A percentile compares a stretch with the other conserved stretches of the same genome.
phyloP scores from a whole-genome alignment of 2,329 filamentous ascomycete species.

The Coniella lustricola region DNA sequence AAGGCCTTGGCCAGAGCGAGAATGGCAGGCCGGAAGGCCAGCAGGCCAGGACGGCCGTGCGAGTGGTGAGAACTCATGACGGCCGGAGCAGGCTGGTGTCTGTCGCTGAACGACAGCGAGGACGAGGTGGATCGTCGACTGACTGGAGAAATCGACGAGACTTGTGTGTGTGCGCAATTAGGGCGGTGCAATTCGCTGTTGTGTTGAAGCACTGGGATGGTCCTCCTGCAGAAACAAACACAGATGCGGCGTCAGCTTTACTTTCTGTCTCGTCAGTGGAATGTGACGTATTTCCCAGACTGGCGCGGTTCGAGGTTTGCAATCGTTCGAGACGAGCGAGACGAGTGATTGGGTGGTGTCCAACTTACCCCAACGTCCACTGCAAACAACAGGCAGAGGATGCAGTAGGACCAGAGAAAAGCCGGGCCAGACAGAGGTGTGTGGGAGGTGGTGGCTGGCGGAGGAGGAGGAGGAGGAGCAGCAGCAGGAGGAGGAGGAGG shows the following conservation, averaged over 20 bases:
- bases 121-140: background rate
- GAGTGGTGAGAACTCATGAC: conserved; percentile 9
- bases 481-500: background rate
- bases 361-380: background rate
- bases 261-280: background rate
- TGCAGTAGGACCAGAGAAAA: background rate
- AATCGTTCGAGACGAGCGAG: background rate
- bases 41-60: conserved; percentile 2
- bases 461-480: background rate
- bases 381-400: background rate
- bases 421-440: background rate
- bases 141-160: background rate
- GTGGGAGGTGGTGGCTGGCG: too few species aligned
- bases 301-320: too few species aligned
- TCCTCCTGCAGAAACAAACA: background rate
- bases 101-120: too few species aligned
- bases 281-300: too few species aligned
- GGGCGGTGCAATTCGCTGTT: too few species aligned
- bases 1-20: conserved; percentile 46
- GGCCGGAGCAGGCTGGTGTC: too few species aligned
- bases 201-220: background rate
- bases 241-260: background rate
- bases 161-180: background rate
- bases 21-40: conserved; percentile 30
- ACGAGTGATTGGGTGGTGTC: too few species aligned